Percentiles rank a stretch among this genome's conserved stretches.
These are phyloP conservation scores for Atkinsonella hypoxylon DNA, from an alignment of 2,329 filamentous ascomycete genomes.

Conservation along the genomic window DNA sequence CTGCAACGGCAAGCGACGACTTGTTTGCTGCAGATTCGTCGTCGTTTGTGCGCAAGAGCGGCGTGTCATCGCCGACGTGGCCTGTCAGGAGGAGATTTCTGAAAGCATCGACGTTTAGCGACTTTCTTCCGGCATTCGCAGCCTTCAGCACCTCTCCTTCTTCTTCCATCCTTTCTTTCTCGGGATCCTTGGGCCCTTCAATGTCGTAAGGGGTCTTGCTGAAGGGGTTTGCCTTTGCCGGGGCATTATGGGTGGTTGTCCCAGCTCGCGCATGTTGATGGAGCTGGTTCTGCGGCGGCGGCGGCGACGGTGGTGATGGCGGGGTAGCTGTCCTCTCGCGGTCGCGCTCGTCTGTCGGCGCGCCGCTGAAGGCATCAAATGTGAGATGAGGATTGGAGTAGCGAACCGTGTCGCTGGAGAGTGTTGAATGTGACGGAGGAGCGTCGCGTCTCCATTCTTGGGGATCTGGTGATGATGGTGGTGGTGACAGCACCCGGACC, in stretches of 20 bases:
- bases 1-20: background rate
- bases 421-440: conserved; percentile 18
- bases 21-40: background rate
- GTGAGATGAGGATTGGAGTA: conserved; percentile 6
- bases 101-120: conserved; percentile 69
- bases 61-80: conserved; percentile 28
- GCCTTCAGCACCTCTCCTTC: conserved; percentile 21
- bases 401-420: conserved; percentile 12
- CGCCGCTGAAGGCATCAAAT: conserved; percentile 21
- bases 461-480: conserved; percentile 46
- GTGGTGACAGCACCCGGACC: conserved; percentile 54
- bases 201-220: conserved; percentile 42
- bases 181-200: conserved; percentile 25
- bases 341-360: conserved; percentile 17
- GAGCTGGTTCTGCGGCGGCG: background rate
- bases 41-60: background rate
- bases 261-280: background rate
- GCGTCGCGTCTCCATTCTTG: conserved; percentile 22
- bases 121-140: conserved; percentile 24
- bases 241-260: conserved; percentile 5
- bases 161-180: conserved; percentile 19
- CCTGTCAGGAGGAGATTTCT: conserved; percentile 66
- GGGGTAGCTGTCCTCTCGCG: conserved; percentile 15
- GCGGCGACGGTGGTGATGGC: conserved; percentile 12
- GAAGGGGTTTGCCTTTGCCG: conserved; percentile 34